phyloP scores from a whole-genome alignment of 495 filamentous ascomycete genomes.

The Zalerion maritima region DNA sequence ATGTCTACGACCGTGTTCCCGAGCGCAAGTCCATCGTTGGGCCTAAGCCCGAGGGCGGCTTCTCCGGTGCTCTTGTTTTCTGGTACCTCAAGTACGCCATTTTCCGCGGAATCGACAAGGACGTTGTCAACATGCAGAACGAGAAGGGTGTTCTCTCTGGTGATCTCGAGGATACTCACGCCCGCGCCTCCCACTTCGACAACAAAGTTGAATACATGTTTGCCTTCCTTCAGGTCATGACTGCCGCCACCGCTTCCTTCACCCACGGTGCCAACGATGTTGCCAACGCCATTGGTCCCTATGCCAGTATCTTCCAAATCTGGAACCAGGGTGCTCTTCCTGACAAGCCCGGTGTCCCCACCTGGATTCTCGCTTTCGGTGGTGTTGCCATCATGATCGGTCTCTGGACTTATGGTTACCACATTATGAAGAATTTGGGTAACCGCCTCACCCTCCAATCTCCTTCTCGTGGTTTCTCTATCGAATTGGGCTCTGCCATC shows the following conservation, averaged over 20 bases:
- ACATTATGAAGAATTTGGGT: slow-evolving; percentile 55
- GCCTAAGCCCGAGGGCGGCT: slow-evolving; percentile 19
- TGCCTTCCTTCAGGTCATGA: slow-evolving; percentile 61
- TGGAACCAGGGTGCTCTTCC: slow-evolving; percentile 39
- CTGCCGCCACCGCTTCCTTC: slow-evolving; percentile 61
- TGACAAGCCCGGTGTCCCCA: slow-evolving; percentile 41
- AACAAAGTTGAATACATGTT: slow-evolving; percentile 66
- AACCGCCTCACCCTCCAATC: slow-evolving; percentile 57
- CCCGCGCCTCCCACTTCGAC: slow-evolving; percentile 50
- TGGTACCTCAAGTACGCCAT: slow-evolving; percentile 31
- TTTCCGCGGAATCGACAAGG: slow-evolving; percentile 45
- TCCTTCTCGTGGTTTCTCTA: slow-evolving; percentile 51
- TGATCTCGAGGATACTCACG: slow-evolving; percentile 40
- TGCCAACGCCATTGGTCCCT: slow-evolving; percentile 61
- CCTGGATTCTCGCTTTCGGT: slow-evolving; percentile 52
- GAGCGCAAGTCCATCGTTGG: slow-evolving; percentile 15
- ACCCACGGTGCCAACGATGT: slow-evolving; percentile 74
- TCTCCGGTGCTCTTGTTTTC: slow-evolving; percentile 23
- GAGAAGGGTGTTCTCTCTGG: slow-evolving; percentile 31
- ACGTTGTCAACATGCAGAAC: slow-evolving; percentile 35
- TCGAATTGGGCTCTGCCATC: slow-evolving; percentile 55
- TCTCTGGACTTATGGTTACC: slow-evolving; percentile 57
- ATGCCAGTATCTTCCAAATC: slow-evolving; percentile 50
- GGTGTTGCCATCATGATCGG: slow-evolving; percentile 43
- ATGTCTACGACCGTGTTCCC: slow-evolving; percentile 6